These are phyloP conservation scores for Gomphus bonarii DNA, from an alignment of 1,284 basidiomycete genomes.

Conservation along the genomic window DNA sequence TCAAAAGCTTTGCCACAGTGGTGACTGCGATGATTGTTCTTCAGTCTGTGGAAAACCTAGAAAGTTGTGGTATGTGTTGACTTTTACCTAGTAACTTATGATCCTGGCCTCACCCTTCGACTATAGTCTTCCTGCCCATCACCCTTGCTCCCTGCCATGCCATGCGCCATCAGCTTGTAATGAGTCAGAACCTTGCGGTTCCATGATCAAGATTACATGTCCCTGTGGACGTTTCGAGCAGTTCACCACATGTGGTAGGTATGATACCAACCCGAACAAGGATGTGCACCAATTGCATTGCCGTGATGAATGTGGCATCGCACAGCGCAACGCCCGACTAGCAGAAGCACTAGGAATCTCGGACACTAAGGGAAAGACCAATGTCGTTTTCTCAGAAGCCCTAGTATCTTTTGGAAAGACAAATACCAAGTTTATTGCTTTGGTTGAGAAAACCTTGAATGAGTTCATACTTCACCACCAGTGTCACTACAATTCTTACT, in stretches of 20 bases:
- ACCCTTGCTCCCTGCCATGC: conserved; percentile 68
- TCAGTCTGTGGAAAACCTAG: conserved; percentile 76
- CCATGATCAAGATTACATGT: conserved; percentile 58
- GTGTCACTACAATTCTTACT: neutral
- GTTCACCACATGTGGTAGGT: conserved; percentile 57
- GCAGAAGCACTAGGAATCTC: conserved; percentile 84
- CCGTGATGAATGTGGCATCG: conserved; percentile 68
- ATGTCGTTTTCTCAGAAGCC: conserved; percentile 51
- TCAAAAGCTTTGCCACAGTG: conserved; percentile 68
- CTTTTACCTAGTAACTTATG: neutral
- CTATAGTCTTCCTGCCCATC: conserved; percentile 43
- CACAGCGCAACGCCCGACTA: conserved; percentile 75
- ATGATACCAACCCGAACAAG: conserved; percentile 33
- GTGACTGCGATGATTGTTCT: conserved; percentile 66
- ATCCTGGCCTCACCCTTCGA: neutral
- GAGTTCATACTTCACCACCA: conserved; percentile 41
- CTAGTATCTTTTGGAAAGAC: conserved; percentile 46
- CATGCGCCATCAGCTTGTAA: conserved; percentile 81
- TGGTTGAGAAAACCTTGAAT: conserved; percentile 71
- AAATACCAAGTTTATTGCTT: conserved; percentile 56
- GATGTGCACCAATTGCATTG: conserved; percentile 44
- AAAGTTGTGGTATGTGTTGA: conserved; percentile 55
- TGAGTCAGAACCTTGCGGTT: conserved; percentile 67
- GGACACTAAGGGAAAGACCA: conserved; percentile 24
- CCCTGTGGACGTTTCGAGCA: conserved; percentile 74